Conservation (phyloP, 1,139 yeast species). For the Blastobotrys malaysiensis region DNA sequence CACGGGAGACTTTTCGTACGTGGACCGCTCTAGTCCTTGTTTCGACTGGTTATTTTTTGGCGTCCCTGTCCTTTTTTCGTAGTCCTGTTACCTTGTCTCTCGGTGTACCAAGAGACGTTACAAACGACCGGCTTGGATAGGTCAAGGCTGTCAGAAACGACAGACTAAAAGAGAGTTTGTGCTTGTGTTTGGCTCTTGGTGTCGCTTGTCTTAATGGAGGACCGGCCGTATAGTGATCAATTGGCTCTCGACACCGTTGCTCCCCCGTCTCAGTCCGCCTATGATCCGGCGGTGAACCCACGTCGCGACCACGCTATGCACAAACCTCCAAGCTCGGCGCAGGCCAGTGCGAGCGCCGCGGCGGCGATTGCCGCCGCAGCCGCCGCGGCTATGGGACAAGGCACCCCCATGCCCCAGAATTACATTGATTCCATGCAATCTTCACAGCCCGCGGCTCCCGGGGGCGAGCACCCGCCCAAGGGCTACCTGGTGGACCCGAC, state of each 20-base stretch:
- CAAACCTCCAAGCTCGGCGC: background rate
- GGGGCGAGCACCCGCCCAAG: background rate
- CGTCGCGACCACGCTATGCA: background rate
- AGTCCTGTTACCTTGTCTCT: no score
- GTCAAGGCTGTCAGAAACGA: no score
- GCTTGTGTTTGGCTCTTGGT: background rate
- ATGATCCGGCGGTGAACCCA: background rate
- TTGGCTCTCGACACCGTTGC: background rate
- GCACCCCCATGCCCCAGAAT: background rate
- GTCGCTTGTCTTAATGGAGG: background rate
- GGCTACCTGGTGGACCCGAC: background rate
- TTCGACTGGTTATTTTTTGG: no score
- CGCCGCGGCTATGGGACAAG: background rate
- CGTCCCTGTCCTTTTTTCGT: no score
- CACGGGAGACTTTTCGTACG: no score
- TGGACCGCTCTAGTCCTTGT: no score
- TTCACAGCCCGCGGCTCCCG: background rate
- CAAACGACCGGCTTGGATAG: no score
- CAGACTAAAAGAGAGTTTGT: no score
- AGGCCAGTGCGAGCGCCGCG: background rate
- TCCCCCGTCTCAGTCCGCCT: background rate
- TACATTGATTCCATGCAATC: background rate
- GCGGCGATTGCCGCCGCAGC: background rate
- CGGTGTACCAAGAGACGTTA: no score
- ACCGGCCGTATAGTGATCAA: background rate